Base-by-base conservation (phyloP, 768 basidiomycete species). In the Termitomyces sp. region DNA sequence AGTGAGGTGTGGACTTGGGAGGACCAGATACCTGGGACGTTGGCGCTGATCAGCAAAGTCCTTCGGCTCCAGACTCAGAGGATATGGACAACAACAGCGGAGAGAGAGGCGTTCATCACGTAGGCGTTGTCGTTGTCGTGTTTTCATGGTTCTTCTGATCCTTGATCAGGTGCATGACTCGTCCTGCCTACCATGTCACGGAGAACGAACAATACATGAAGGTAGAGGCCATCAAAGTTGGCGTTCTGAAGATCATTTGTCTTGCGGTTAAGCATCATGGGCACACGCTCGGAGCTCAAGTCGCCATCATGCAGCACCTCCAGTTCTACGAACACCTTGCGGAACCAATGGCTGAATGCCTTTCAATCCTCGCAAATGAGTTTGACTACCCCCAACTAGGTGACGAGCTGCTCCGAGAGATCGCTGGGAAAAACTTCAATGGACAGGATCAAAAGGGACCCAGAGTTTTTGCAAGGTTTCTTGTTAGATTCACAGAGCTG, bases 291-390 rank as follows among this genome's bases (percentile, higher is more conserved):
- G 85, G 87, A 21, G 91, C 92, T 0, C 94, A 96, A 66, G 95
- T 90, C 59, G 83, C 81, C 59, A 91, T 99, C 71, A 90, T 96
- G 72, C 95, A 97, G 67, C 85, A 83, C 46, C 76, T 99, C 14
- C 94, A 95, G 59, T 96, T 95, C 71, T 92, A 87, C 62, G 97
- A 99, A 63, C 96, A 98, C 66, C 82, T 97, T 21, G 85, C 92
- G 0, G 96, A 98, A 65, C 87, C 90, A 1, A 90, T 98, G 86
- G 96, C 97, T 0, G 96, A 98, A 62, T 86, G 90, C 46, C 78
- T 98, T 25, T 79, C 85, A 32, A 75, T 87, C 48, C 81, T 97
- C 16, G 82, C 88, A 8, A 87, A 86, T 56, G 89, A 96, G 54
- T 98, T 89, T 65, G 95, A 97, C 70, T 85, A 93, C 58, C 77